Evolutionary conservation across 2,329 filamentous ascomycete species (phyloP), one percentile per base, ranked within the genome.

Genomic region (Xylariaceae sp.): DNA sequence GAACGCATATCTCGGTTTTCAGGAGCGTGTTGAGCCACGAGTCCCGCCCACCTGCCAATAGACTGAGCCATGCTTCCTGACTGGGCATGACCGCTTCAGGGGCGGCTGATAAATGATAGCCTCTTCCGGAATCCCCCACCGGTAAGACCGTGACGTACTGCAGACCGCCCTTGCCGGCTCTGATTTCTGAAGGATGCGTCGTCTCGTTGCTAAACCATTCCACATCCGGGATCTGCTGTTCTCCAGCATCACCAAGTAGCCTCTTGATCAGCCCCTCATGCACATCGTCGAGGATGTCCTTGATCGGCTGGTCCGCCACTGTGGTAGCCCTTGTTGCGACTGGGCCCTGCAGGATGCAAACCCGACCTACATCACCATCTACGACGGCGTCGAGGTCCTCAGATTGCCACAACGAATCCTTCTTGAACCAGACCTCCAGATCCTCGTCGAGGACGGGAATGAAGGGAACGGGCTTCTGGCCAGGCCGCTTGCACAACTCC

Each of bases 381-480:
- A 96, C 89, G 41, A 98, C 89, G 38, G 92, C 92, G 57, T 94
- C 90, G 9, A 98, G 74, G 57, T 98, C 92, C 66, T 98, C 92
- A 1, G 92, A 97, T 67, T 98, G 92, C 92, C 92, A 98, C 5
- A 98, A 76, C 2, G 92, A 98, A 64, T 98, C 92, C 72, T 98
- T 98, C 81, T 98, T 98, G 83, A 98, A 98, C 72, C 88, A 98
- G 68, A 94, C 95, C 61, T 98, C 92, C 51, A 98, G 98, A 61
- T 90, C 95, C 48, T 94, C 88, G 55, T 98, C 92, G 14, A 98
- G 74, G n/a, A 85, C 74, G 4, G 92, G 92, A 21, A 98, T 89
- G 60, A 98, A 98, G 1, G 90, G 92, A 18, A 94, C 86, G 2
- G 92, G 92, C 75, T 98, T 98, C 71, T 98, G 92, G 29, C 83